Conservation (phyloP, 768 basidiomycete genomes). For the Suillus subalutaceus region DNA sequence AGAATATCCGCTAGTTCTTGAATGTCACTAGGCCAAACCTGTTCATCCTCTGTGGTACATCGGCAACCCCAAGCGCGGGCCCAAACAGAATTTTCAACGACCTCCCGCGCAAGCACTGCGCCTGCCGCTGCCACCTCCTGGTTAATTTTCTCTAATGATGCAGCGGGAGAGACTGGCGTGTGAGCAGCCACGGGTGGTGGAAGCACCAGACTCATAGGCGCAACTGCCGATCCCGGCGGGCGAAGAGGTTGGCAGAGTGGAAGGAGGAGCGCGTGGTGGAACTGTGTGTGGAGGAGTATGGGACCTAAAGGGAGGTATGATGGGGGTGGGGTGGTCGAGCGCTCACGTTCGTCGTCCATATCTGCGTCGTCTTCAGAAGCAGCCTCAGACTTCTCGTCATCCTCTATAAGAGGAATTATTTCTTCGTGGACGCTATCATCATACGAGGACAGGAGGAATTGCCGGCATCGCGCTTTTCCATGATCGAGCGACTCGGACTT, state of each 20-base stretch:
- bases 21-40: slow-evolving; percentile 64
- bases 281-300: slow-evolving; percentile 65
- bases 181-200: slow-evolving; percentile 58
- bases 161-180: slow-evolving; percentile 85
- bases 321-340: slow-evolving; percentile 72
- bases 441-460: slow-evolving; percentile 49
- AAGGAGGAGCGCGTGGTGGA: slow-evolving; percentile 66
- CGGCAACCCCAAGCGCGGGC: slow-evolving; percentile 59
- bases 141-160: slow-evolving; percentile 60
- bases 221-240: slow-evolving; percentile 56
- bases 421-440: slow-evolving; percentile 38
- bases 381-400: slow-evolving; percentile 42
- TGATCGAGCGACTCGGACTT: slow-evolving; percentile 56
- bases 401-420: slow-evolving; percentile 15
- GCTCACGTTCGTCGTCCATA: slow-evolving; percentile 35
- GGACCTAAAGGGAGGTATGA: slow-evolving; percentile 74
- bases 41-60: neutral
- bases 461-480: slow-evolving; percentile 38
- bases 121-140: slow-evolving; percentile 72
- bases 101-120: slow-evolving; percentile 62
- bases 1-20: slow-evolving; percentile 43
- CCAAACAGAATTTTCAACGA: slow-evolving; percentile 75
- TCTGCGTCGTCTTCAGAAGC: slow-evolving; percentile 45
- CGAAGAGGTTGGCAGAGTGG: slow-evolving; percentile 62
- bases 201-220: slow-evolving; percentile 45